Evolutionary conservation across 768 basidiomycete genomes (phyloP), one percentile per base, ranked within the genome.

Genomic region (Cystobasidium onofrii): DNA sequence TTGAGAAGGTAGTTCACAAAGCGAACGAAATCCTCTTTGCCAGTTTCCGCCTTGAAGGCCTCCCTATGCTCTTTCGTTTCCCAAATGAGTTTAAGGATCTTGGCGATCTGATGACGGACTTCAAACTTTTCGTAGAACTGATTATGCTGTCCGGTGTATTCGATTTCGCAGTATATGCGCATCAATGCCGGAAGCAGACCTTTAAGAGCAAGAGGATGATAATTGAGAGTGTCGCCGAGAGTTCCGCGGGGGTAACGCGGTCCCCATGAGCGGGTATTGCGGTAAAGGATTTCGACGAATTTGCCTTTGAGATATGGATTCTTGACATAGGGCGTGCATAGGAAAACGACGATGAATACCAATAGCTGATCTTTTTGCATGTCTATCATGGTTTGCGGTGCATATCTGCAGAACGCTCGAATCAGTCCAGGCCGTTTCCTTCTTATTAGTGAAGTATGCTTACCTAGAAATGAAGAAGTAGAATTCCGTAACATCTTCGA

Each of bases 1-100:
- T 96, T 97, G 84, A 98, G 96, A 87, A 98, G 90, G 78, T 97
- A 84, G 82, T 99, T 98, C 83, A 94, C 86, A 81, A 99, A 98
- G 71, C 89, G 88, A 66, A 98, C 88, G 80, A 98, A 98, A 81
- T 91, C 90, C 77, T 96, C 92, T 61, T 90, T 86, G 77, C 83
- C 83, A 15, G 93, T 87, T 80, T 95, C 90, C 31, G 84, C 82
- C 74, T 88, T 88, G 71, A 99, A 87, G 1, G 92, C 90, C 75
- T 91, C 87, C 54, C 95, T 87, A 78, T 98, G 95, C 1, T 84
- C 83, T 0, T 90, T 89, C 79, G 96, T 97, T 77, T 89, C 84
- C 94, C 95, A 98, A 73, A 99, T 86, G 12, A 88, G 86, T 80
- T 91, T 92, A 79, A 97, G 85, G 75, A 97, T 87, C 75, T 88